phyloP scores from a whole-genome alignment of 2,329 filamentous ascomycete species.

The Ophiocordyceps australis region DNA sequence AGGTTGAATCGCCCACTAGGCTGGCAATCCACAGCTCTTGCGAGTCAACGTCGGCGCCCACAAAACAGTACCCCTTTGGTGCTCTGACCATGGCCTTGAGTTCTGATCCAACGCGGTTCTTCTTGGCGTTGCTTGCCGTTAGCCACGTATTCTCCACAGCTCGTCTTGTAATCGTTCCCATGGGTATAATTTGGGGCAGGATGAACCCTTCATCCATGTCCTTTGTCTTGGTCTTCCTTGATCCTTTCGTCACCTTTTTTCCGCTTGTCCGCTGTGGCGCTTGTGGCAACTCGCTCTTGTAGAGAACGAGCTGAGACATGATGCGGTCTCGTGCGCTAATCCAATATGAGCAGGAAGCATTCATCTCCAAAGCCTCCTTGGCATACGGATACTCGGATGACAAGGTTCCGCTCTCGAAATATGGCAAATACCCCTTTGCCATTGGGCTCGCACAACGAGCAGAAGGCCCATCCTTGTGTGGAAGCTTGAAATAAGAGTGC shows the following conservation, averaged over 20 bases:
- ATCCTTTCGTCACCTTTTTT: not conserved
- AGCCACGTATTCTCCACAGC: constrained; percentile 98
- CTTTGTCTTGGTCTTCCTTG: not conserved
- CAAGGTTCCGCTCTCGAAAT: constrained; percentile 78
- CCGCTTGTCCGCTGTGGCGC: too few relatives aligned
- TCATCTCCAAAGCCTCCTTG: constrained; percentile 94
- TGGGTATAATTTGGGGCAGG: constrained; percentile 86
- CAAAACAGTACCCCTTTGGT: constrained; percentile 78
- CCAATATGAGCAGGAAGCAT: constrained; percentile 97
- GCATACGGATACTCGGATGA: constrained; percentile 81
- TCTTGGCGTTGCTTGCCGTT: constrained; percentile 92
- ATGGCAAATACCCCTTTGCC: constrained; percentile 76
- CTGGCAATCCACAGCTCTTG: constrained; percentile 98
- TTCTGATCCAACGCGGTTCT: constrained; percentile 88
- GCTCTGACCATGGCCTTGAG: constrained; percentile 93
- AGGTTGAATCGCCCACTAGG: constrained; percentile 83
- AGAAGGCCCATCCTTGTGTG: constrained; percentile 84
- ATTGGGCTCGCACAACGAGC: constrained; percentile 75
- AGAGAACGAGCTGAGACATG: constrained; percentile 88
- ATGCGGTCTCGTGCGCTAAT: constrained; percentile 90
- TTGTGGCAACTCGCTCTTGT: constrained; percentile 40
- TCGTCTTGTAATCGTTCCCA: constrained; percentile 90
- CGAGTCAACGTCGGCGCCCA: constrained; percentile 93
- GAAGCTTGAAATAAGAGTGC: constrained; percentile 74
- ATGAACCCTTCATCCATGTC: constrained; percentile 49